phyloP scores from a whole-genome alignment of 169 alveolate genomes.

The Plasmodium knowlesi region DNA sequence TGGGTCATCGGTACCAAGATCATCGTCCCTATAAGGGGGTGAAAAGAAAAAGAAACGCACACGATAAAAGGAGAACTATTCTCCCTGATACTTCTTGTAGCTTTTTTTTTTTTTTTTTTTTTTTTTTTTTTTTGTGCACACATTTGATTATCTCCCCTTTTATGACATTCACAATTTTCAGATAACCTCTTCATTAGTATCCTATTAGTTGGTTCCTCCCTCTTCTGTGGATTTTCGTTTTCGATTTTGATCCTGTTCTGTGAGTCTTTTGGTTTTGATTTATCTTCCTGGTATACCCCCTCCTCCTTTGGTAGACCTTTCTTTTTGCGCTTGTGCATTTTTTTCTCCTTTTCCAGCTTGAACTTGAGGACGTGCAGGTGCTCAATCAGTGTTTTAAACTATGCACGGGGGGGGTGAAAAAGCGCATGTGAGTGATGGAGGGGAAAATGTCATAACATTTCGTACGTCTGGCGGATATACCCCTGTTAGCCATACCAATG shows the following conservation, averaged over 20 bases:
- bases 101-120: background rate
- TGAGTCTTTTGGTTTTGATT: background rate
- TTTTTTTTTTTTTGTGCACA: background rate
- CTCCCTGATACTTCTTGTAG: background rate
- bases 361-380: conserved; percentile 40
- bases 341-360: conserved; percentile 53
- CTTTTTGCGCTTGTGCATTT: conserved; percentile 17
- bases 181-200: background rate
- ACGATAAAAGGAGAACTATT: background rate
- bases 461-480: background rate
- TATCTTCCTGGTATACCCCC: background rate
- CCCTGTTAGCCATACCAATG: background rate
- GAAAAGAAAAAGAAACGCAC: background rate
- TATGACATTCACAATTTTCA: background rate
- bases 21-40: background rate
- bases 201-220: background rate
- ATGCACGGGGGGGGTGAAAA: background rate
- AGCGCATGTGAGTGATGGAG: background rate
- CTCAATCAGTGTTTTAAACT: conserved; percentile 51
- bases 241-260: background rate
- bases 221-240: background rate
- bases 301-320: background rate
- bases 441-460: background rate
- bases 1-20: background rate
- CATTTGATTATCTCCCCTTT: background rate